These are phyloP conservation scores for Euphorbia lathyris DNA, from an alignment of 345 rosid genomes.

Conservation along the genomic window DNA sequence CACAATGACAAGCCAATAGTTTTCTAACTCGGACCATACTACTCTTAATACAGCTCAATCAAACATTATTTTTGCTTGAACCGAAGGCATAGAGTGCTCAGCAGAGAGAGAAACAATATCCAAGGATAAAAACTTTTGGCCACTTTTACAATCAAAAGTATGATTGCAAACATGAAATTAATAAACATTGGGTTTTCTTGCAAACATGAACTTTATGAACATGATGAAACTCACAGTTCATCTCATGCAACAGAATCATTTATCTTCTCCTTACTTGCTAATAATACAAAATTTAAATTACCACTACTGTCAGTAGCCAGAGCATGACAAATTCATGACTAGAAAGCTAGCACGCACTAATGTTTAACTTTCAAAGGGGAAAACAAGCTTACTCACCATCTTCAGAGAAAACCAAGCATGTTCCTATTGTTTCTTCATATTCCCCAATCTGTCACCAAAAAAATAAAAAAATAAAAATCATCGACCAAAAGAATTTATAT, in stretches of 20 bases:
- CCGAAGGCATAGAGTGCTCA: too few species aligned
- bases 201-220: too few species aligned
- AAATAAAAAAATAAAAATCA: not conserved
- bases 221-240: not conserved
- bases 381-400: slow-evolving; percentile 37
- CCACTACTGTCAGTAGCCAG: not conserved
- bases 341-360: not conserved
- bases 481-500: not conserved
- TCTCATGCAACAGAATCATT: not conserved
- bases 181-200: too few species aligned
- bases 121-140: too few species aligned
- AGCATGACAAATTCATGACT: not conserved
- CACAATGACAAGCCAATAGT: not conserved
- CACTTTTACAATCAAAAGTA: too few species aligned
- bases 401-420: slow-evolving; percentile 48
- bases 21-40: not conserved
- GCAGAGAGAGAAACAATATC: too few species aligned
- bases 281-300: not conserved
- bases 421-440: slow-evolving; percentile 62
- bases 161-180: too few species aligned
- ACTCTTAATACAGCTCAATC: not conserved
- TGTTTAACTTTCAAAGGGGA: not conserved
- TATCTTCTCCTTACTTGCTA: not conserved
- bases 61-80: too few species aligned
- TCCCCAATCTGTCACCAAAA: slow-evolving; percentile 42